Conservation (phyloP, 139 green algal genomes). For the Chlamydomonas incerta region DNA sequence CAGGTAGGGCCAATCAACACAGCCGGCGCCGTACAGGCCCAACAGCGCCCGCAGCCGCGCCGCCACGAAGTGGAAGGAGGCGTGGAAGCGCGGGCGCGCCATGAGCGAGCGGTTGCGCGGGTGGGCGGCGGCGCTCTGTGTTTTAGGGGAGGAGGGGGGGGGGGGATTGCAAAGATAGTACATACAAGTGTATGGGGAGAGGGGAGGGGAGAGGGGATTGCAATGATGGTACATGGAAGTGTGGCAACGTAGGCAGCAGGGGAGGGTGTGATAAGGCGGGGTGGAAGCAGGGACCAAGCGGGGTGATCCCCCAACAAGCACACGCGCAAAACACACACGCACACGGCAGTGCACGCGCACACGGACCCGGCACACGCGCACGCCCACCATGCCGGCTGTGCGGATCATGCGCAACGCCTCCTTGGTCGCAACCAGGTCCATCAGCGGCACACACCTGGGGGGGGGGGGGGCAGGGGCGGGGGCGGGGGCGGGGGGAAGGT, state of each 20-base stretch:
- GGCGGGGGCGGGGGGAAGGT: too few species aligned
- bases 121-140: neutral
- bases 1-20: constrained; percentile 9
- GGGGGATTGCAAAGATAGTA: neutral
- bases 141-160: neutral
- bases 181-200: too few species aligned
- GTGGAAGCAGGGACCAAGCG: too few species aligned
- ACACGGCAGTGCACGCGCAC: too few species aligned
- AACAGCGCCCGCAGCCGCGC: constrained; percentile 9
- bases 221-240: too few species aligned
- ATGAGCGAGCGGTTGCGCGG: constrained; percentile 11
- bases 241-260: too few species aligned
- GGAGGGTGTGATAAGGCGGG: too few species aligned
- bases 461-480: too few species aligned
- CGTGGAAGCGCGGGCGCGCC: constrained; percentile 7
- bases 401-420: constrained; percentile 34
- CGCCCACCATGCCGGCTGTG: neutral
- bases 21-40: constrained; percentile 2
- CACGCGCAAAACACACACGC: too few species aligned
- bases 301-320: too few species aligned
- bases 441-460: constrained; percentile 7
- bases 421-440: constrained; percentile 5
- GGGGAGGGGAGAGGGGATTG: too few species aligned
- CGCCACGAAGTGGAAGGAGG: constrained; percentile 4
- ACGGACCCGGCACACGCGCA: too few species aligned